These are phyloP conservation scores for Paramecium sexaurelia DNA, from an alignment of 73 alveolate genomes.

Conservation along the genomic window DNA sequence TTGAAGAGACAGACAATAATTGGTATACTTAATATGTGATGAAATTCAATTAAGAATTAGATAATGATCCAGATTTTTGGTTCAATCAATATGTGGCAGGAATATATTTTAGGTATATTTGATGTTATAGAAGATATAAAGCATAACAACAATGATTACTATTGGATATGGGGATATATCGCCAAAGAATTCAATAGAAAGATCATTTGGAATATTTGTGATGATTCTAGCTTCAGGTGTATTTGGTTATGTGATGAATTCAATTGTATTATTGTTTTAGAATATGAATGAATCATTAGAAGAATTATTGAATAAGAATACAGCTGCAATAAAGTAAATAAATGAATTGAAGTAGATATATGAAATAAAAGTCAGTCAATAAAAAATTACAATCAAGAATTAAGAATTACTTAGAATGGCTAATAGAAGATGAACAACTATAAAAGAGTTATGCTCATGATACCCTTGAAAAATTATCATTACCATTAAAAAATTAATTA, in stretches of 20 bases:
- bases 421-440: constrained; percentile 14
- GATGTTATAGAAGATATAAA: constrained; percentile 17
- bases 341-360: neutral
- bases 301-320: neutral
- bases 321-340: neutral
- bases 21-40: constrained; percentile 20
- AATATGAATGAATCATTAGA: neutral
- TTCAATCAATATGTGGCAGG: constrained; percentile 8
- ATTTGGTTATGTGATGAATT: constrained; percentile 68
- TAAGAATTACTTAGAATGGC: constrained; percentile 40
- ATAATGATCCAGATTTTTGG: constrained; percentile 16
- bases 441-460: neutral
- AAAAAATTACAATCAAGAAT: constrained; percentile 3
- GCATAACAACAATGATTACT: constrained; percentile 90
- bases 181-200: constrained; percentile 86
- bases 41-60: neutral
- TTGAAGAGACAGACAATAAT: constrained; percentile 14
- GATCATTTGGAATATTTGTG: constrained; percentile 84
- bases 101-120: constrained; percentile 78
- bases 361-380: constrained; percentile 4
- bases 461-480: constrained; percentile 11
- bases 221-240: constrained; percentile 76
- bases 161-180: constrained; percentile 96
- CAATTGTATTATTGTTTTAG: constrained; percentile 37
- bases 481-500: neutral